A percentile compares a stretch with the other conserved stretches of the same genome.
Evolutionary conservation across 208 protist genomes (phyloP).

Genomic region (Crithidia acanthocephali): DNA sequence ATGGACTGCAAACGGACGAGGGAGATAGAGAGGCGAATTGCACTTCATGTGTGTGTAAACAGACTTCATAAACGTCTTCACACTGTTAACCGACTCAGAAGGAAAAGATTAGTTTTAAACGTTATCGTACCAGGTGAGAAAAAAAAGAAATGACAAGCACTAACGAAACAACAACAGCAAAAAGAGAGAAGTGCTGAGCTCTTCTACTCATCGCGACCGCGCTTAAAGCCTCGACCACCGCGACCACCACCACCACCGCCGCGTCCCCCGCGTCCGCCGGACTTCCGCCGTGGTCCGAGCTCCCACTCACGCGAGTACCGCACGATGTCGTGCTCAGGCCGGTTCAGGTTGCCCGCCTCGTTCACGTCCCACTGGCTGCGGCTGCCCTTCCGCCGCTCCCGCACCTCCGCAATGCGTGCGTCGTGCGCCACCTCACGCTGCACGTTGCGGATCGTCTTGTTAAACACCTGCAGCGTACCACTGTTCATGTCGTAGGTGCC

Average conservation of each 20-base stretch:
- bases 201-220: conserved; percentile 15
- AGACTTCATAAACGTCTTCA: too few species aligned
- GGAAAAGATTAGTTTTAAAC: too few species aligned
- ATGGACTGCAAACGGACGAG: too few species aligned
- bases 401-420: conserved; percentile 56
- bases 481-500: conserved; percentile 70
- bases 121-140: too few species aligned
- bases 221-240: conserved; percentile 29
- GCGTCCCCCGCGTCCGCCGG: conserved; percentile 7
- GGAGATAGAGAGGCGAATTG: too few species aligned
- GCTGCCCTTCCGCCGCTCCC: conserved; percentile 54
- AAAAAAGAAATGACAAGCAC: too few species aligned
- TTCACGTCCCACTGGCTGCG: conserved; percentile 66
- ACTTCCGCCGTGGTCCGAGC: conserved; percentile 49
- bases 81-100: too few species aligned
- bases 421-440: conserved; percentile 76
- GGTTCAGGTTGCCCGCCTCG: conserved; percentile 69
- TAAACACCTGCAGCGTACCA: conserved; percentile 77
- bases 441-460: conserved; percentile 86
- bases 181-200: background rate
- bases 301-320: conserved; percentile 76
- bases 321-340: conserved; percentile 56
- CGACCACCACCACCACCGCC: too few species aligned
- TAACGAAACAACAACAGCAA: conserved; percentile 8
- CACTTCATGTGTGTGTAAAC: too few species aligned